Percentiles rank a stretch among this genome's conserved stretches.
Conservation (phyloP, 495 filamentous ascomycete species). For the Aspergillus leporis region DNA sequence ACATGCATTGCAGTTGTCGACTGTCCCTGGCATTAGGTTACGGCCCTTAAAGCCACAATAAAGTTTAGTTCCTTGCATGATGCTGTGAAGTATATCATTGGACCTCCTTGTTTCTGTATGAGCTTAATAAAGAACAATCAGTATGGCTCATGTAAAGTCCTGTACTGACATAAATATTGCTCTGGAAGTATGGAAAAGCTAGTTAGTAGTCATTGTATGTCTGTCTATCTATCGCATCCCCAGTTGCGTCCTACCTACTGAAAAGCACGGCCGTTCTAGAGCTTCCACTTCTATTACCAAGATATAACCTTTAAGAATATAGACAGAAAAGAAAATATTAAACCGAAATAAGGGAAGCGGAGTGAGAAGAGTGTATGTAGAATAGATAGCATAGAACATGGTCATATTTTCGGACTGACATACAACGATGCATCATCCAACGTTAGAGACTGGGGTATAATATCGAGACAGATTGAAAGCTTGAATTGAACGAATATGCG, state of each 20-base stretch:
- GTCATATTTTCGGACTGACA: neutral
- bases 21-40: neutral
- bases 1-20: neutral
- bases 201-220: neutral
- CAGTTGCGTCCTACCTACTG: neutral
- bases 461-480: neutral
- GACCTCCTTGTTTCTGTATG: too few species aligned
- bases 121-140: too few species aligned
- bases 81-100: neutral
- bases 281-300: neutral
- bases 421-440: slow-evolving; percentile 7
- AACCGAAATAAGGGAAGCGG: neutral
- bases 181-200: too few species aligned
- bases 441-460: slow-evolving; percentile 8
- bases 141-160: too few species aligned
- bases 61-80: neutral
- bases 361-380: neutral
- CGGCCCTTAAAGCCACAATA: neutral
- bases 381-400: slow-evolving; percentile 8
- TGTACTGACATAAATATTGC: too few species aligned
- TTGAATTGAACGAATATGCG: slow-evolving; percentile 1
- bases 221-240: neutral
- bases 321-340: slow-evolving; percentile 3
- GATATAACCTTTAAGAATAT: neutral
- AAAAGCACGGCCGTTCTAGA: neutral